These are phyloP conservation scores for Ustilago tritici DNA, from an alignment of 1,284 basidiomycete species.

Conservation along the genomic window DNA sequence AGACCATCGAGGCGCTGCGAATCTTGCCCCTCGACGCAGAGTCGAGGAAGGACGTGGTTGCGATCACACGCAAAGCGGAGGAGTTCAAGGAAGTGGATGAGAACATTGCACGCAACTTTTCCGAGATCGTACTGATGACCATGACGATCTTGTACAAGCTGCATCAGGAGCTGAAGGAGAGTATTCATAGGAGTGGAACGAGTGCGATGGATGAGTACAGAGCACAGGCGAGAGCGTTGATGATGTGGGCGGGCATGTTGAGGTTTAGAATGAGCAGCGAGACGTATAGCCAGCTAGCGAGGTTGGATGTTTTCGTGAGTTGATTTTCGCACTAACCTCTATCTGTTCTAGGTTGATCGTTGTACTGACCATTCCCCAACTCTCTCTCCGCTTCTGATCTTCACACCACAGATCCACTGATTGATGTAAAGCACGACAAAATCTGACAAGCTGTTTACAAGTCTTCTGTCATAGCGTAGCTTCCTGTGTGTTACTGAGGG, in stretches of 20 bases:
- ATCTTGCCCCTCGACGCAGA: conserved; percentile 84
- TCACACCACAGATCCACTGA: too few species aligned
- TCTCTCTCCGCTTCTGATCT: background rate
- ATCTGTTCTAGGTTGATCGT: background rate
- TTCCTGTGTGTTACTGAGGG: too few species aligned
- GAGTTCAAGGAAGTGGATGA: conserved; percentile 90
- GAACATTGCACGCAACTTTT: conserved; percentile 87
- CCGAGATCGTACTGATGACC: conserved; percentile 87
- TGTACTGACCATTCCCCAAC: background rate
- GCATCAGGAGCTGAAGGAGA: conserved; percentile 64
- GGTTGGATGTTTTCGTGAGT: conserved; percentile 64
- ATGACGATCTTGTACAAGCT: conserved; percentile 86
- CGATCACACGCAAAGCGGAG: conserved; percentile 87
- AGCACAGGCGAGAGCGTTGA: conserved; percentile 64
- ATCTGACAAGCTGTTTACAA: too few species aligned
- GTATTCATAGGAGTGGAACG: conserved; percentile 53
- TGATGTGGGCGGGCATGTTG: conserved; percentile 70
- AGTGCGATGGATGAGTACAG: conserved; percentile 62
- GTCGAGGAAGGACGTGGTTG: conserved; percentile 77
- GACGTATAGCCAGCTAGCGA: conserved; percentile 67
- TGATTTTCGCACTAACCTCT: background rate
- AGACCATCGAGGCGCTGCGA: conserved; percentile 89
- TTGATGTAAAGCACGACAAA: too few species aligned
- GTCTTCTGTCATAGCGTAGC: too few species aligned
- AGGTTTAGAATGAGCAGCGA: conserved; percentile 69